Base-by-base conservation (phyloP, 139 green algal genomes). In the Micractinium conductrix region DNA sequence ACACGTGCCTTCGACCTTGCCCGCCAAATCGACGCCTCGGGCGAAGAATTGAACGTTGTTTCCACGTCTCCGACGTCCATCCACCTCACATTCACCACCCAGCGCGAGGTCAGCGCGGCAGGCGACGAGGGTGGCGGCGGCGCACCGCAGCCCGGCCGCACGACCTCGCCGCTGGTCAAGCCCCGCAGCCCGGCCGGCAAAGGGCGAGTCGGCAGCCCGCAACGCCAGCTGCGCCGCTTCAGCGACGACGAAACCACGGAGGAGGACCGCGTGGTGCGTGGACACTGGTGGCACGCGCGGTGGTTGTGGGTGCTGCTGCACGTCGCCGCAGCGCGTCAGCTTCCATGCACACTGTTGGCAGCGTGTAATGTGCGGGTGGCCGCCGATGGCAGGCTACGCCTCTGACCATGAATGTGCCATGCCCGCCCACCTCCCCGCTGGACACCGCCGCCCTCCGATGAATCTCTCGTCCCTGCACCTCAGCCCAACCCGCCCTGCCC, bases 181-280 rank as follows among this genome's bases (percentile, higher is more conserved):
- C 37, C 74, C 6, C 74, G 78, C 89, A 95, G 91, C 87, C 88
- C 0, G 89, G 87, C 0, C 92, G 90, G 6, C 90, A 94, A 71
- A 84, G 95, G 0, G 84, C 65, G 80, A 12, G 37, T 50, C 4
- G 53, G 12, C 50, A 81, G 75, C 75, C 53, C 75, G 21, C n/a
- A 42, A 17, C 78, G 42, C 28, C 28, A 28, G 5, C 21, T 60
- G 7, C 40, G 16, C 42, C 35, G 48, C 4, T 45, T 74, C 60
- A 83, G 40, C 16, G 53, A 80, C 79, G 92, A 96, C 37, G 93
- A 95, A 86, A 86, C 94, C 14, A 96, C 90, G 10, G 91, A 96
- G 71, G 94, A 96, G 73, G 91, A 97, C 63, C 85, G 94, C 50
- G 86, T 96, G 55, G 88, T 90, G 58, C 38, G 85, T 43, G n/a